These are phyloP conservation scores for Juglanconis sp. DNA, from an alignment of 2,329 filamentous ascomycete species.

Conservation along the genomic window DNA sequence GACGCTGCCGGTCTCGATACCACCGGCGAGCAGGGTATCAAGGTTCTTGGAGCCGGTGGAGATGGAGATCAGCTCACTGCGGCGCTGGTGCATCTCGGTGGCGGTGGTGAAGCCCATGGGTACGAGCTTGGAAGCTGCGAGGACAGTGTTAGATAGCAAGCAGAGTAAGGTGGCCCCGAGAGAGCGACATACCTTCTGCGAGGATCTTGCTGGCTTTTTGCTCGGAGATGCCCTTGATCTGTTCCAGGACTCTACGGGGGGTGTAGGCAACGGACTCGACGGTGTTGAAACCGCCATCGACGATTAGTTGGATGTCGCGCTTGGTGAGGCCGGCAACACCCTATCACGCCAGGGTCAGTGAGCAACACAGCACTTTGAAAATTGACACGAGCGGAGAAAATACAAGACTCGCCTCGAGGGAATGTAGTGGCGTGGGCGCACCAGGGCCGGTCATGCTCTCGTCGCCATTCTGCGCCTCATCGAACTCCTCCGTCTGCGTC, in stretches of 20 bases:
- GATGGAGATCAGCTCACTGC: constrained; percentile 96
- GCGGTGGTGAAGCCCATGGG: constrained; percentile 99
- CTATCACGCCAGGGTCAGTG: constrained; percentile 41
- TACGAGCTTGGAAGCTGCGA: constrained; percentile 82
- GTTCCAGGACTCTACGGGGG: constrained; percentile 77
- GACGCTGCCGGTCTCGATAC: constrained; percentile 94
- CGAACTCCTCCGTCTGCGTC: constrained; percentile 58
- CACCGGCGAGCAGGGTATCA: constrained; percentile 89
- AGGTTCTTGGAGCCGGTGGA: constrained; percentile 97
- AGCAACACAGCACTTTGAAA: neutral
- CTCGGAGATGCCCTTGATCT: constrained; percentile 97
- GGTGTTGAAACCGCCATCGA: constrained; percentile 91
- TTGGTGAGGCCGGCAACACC: constrained; percentile 88
- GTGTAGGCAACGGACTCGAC: constrained; percentile 95
- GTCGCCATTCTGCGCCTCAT: constrained; percentile 64
- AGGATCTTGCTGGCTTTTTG: constrained; percentile 92
- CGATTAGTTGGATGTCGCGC: constrained; percentile 87
- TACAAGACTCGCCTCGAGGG: constrained; percentile 68
- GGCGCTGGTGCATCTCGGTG: constrained; percentile 96
- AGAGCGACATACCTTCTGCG: constrained; percentile 63
- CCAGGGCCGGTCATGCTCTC: constrained; percentile 80
- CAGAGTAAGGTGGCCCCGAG: neutral
- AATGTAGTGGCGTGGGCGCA: constrained; percentile 83
- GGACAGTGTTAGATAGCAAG: constrained; percentile 4
- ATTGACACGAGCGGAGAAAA: neutral